These are phyloP conservation scores for Corymbia citriodora DNA, from an alignment of 441 rosid species.

Conservation along the genomic window DNA sequence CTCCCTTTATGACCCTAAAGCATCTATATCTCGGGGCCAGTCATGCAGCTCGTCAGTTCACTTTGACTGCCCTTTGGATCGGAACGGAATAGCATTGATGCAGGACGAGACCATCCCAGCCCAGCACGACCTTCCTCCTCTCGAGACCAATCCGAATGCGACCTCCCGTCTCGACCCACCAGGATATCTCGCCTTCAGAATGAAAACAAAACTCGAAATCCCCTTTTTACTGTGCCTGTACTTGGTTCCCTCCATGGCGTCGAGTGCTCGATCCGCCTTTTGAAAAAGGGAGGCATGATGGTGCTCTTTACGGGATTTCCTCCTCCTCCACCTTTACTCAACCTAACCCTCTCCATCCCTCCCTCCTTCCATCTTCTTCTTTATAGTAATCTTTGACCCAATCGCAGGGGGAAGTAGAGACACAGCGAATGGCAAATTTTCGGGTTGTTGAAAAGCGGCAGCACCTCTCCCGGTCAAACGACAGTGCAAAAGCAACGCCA, in stretches of 20 bases:
- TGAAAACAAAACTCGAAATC: not conserved
- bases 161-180: not conserved
- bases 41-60: not conserved
- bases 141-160: not conserved
- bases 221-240: not conserved
- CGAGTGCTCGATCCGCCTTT: not conserved
- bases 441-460: not conserved
- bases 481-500: not conserved
- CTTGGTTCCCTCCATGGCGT: not conserved
- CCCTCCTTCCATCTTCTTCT: not conserved
- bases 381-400: not conserved
- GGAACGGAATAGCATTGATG: fast-evolving
- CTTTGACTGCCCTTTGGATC: not conserved
- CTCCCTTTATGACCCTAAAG: not conserved
- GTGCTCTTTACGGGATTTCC: not conserved
- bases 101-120: fast-evolving
- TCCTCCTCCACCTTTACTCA: not conserved
- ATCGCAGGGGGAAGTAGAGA: not conserved
- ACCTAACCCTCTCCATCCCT: not conserved
- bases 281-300: not conserved
- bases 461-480: not conserved
- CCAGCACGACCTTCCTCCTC: not conserved
- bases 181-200: not conserved
- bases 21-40: not conserved
- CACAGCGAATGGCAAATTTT: not conserved